Percentiles rank a stretch among this genome's conserved stretches.
These are phyloP conservation scores for Westerdykella ornata DNA, from an alignment of 2,329 filamentous ascomycete species.

Conservation along the genomic window DNA sequence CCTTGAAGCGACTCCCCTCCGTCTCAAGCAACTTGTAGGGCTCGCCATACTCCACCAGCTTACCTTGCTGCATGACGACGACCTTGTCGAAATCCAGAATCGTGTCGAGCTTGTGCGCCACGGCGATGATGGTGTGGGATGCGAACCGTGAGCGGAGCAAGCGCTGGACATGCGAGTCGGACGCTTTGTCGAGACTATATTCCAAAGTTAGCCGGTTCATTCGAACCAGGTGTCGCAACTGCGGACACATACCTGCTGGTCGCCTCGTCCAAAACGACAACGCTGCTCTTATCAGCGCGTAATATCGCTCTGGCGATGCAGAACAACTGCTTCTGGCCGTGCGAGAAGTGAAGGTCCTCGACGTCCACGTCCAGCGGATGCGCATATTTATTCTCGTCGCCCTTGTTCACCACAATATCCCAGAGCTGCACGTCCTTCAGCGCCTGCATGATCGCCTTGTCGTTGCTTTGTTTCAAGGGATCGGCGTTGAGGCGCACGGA, in stretches of 20 bases:
- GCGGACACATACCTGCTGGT: conserved; percentile 25
- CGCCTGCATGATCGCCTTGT: conserved; percentile 39
- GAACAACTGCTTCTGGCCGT: conserved; percentile 59
- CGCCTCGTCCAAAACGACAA: conserved; percentile 31
- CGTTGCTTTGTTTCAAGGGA: conserved; percentile 33
- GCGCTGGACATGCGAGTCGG: conserved; percentile 52
- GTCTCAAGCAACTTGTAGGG: conserved; percentile 24
- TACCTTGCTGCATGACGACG: conserved; percentile 47
- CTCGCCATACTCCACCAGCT: conserved; percentile 41
- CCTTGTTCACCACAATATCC: conserved; percentile 32
- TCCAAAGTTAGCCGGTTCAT: not conserved
- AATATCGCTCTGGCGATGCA: conserved; percentile 56
- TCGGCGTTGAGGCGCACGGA: conserved; percentile 47
- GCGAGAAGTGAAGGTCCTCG: conserved; percentile 27
- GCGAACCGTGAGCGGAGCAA: conserved; percentile 50
- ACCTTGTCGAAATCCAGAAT: conserved; percentile 51
- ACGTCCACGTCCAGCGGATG: conserved; percentile 29
- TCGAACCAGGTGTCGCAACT: no score
- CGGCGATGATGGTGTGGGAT: conserved; percentile 53
- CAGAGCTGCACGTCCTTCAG: conserved; percentile 45
- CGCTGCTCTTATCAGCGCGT: conserved; percentile 16
- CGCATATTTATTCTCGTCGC: conserved; percentile 25
- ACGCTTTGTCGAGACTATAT: conserved; percentile 50
- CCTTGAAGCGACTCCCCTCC: conserved; percentile 28
- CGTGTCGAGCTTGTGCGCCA: conserved; percentile 52